Conservation (phyloP, 208 protist genomes). For the Leishmania aethiopica region DNA sequence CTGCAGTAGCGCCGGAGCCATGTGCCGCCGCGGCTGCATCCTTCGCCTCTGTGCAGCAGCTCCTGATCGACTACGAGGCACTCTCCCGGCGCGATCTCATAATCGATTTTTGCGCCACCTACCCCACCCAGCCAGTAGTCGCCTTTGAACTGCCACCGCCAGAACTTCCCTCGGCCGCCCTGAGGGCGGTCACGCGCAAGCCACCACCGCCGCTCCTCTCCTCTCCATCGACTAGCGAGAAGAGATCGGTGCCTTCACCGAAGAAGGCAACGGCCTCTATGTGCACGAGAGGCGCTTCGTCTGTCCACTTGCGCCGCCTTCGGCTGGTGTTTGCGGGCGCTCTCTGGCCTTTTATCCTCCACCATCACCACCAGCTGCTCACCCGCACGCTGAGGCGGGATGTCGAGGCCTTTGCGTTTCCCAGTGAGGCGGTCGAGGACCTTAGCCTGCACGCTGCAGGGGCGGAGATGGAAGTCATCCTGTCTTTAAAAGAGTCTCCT, state of each 20-base stretch:
- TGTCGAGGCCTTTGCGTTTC: neutral
- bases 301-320: conserved; percentile 3
- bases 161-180: neutral
- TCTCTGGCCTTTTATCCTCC: conserved; percentile 20
- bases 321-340: conserved; percentile 19
- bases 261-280: neutral
- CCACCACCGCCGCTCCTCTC: neutral
- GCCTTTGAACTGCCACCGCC: neutral
- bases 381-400: conserved; percentile 8
- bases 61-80: conserved; percentile 34
- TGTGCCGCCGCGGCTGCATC: neutral
- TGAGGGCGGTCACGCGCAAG: neutral
- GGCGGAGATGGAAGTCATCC: conserved; percentile 24
- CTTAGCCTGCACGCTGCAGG: conserved; percentile 10
- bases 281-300: neutral
- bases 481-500: neutral
- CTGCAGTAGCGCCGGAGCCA: neutral
- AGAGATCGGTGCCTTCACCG: neutral
- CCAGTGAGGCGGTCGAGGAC: conserved; percentile 2
- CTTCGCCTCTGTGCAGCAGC: conserved; percentile 11
- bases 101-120: conserved; percentile 46
- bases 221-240: neutral
- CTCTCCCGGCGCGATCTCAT: conserved; percentile 35
- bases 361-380: conserved; percentile 16
- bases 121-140: conserved; percentile 10